Conservation (phyloP, 2,329 filamentous ascomycete genomes). For the Fusarium poae region DNA sequence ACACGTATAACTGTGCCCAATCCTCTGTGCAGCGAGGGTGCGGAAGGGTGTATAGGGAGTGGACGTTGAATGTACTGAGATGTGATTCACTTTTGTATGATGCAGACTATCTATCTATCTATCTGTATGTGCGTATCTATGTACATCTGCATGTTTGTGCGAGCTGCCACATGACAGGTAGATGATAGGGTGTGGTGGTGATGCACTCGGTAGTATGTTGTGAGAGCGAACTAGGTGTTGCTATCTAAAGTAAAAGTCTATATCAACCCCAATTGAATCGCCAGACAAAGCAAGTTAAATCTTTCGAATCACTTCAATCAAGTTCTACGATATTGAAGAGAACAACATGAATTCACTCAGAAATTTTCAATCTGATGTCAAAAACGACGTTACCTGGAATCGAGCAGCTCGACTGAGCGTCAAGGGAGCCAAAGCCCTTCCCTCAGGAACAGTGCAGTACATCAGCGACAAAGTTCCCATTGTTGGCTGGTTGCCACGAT, state of each 20-base stretch:
- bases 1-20: constrained; percentile 21
- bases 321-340: neutral
- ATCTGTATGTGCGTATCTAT: neutral
- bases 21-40: constrained; percentile 8
- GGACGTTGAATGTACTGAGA: neutral
- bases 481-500: constrained; percentile 72
- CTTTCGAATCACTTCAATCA: neutral
- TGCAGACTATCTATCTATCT: neutral
- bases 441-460: constrained; percentile 67
- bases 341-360: constrained; percentile 44
- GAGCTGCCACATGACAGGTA: constrained; percentile 9
- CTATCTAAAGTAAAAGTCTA: constrained; percentile 2
- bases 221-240: neutral
- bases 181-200: neutral
- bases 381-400: constrained; percentile 46
- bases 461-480: constrained; percentile 72
- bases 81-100: constrained; percentile 1
- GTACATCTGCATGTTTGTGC: neutral
- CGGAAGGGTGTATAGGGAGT: constrained; percentile 34
- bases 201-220: neutral
- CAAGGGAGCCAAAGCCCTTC: constrained; percentile 54
- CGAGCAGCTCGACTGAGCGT: constrained; percentile 34
- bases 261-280: constrained; percentile 21
- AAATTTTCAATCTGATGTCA: constrained; percentile 35
- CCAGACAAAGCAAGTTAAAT: neutral